These are phyloP conservation scores for Neopestalotiopsis rosae DNA, from an alignment of 2,329 filamentous ascomycete genomes.

Conservation along the genomic window DNA sequence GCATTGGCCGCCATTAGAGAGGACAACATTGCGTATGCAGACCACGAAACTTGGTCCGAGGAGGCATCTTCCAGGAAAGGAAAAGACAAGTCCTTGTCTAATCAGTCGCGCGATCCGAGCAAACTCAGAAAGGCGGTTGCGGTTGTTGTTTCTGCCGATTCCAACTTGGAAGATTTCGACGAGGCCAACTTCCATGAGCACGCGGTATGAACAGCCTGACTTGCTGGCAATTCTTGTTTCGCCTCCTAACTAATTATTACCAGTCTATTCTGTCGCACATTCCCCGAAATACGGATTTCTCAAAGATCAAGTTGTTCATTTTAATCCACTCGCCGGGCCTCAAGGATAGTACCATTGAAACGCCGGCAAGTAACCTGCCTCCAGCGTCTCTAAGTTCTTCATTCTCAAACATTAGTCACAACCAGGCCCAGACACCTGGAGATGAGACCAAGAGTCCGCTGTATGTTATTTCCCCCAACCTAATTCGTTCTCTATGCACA, in stretches of 20 bases:
- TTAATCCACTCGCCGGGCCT: slow-evolving; percentile 87
- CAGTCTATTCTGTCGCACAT: slow-evolving; percentile 90
- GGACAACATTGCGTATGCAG: slow-evolving; percentile 78
- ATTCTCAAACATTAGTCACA: slow-evolving; percentile 83
- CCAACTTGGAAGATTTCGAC: slow-evolving; percentile 61
- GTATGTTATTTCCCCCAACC: slow-evolving; percentile 42
- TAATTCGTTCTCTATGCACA: too few relatives aligned
- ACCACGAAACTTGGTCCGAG: slow-evolving; percentile 91
- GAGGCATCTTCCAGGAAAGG: slow-evolving; percentile 75
- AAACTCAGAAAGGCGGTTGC: slow-evolving; percentile 79
- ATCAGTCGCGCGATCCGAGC: slow-evolving; percentile 36
- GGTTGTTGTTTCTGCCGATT: slow-evolving; percentile 84
- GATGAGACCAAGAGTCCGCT: slow-evolving; percentile 66
- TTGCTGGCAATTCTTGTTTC: background rate
- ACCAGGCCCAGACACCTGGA: slow-evolving; percentile 71
- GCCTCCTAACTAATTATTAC: background rate
- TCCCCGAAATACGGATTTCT: slow-evolving; percentile 75
- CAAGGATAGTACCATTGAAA: slow-evolving; percentile 67
- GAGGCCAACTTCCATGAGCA: slow-evolving; percentile 74
- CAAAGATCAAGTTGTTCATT: slow-evolving; percentile 79
- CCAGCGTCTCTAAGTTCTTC: slow-evolving; percentile 76
- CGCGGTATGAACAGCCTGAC: slow-evolving; percentile 65
- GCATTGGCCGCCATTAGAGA: slow-evolving; percentile 84
- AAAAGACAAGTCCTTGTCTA: slow-evolving; percentile 43
- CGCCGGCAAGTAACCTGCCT: slow-evolving; percentile 57